Evolutionary conservation across 495 filamentous ascomycete genomes (phyloP), one percentile per base, ranked within the genome.

Genomic region (Clavariopsis aquatica): DNA sequence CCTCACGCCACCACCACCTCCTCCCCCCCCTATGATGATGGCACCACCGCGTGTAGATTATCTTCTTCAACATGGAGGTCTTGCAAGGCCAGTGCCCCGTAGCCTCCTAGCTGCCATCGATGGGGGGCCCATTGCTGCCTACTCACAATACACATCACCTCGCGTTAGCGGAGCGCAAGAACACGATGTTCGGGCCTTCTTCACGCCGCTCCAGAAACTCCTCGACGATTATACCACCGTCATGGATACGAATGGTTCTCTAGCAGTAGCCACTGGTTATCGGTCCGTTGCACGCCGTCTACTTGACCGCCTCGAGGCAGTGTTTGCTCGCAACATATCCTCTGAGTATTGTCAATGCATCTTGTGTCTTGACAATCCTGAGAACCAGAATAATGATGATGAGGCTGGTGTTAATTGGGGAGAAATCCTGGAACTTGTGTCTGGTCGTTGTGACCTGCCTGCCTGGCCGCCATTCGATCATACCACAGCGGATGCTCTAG

Each of bases 191-290:
- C 81, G 85, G 38, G 84, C 80, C 24, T 78, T 95, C 24, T 97
- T 96, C 72, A 84, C 85, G 27, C 90, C 91, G 0, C 87, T 91
- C 68, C 87, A 89, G 69, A 84, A 84, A 49, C 79, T 96, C 13
- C 79, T 99, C 20, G 90, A 96, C 69, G 88, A 93, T 60, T 98
- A 96, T 72, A 79, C 86, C 52, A 81, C 85, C 8, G 92, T 99
- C 9, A 83, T 98, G 60, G 77, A 78, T 20, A 88, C 87, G 52
- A 91, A 87, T 71, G 95, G 95, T 1, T 96, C 92, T 7, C 75
- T 99, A 17, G 95, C 95, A 6, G 95, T 99, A 0, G 94, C 94
- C 23, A 98, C 95, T 5, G 95, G 95, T 1, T 97, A 98, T 76
- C 85, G 88, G 52, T 96, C 93, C 7, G 88, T 98, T 38, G 95